Evolutionary conservation across 2,329 filamentous ascomycete genomes (phyloP).

Genomic region (Claviceps sorghi): DNA sequence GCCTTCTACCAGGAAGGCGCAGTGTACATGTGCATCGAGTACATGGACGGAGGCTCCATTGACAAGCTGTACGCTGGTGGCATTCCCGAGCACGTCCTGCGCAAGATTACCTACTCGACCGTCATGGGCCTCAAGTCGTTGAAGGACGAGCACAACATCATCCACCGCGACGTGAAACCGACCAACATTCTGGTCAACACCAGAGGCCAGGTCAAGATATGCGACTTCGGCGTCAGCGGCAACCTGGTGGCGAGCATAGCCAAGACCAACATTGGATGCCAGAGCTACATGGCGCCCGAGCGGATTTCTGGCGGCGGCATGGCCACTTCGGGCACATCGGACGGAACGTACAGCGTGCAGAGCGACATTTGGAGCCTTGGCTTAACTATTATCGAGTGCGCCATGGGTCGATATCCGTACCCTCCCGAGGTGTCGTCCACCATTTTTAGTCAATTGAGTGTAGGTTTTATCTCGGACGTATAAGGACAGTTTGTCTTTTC

Average conservation of each 20-base stretch:
- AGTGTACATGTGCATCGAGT: conserved; percentile 98
- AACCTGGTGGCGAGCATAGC: conserved; percentile 96
- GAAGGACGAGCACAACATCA: conserved; percentile 98
- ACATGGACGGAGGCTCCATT: conserved; percentile 96
- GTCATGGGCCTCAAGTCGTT: conserved; percentile 82
- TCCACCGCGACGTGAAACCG: conserved; percentile 94
- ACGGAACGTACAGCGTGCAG: conserved; percentile 91
- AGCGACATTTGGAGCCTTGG: conserved; percentile 97
- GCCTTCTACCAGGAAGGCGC: conserved; percentile 98
- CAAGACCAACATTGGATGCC: conserved; percentile 96
- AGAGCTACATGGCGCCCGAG: conserved; percentile 98
- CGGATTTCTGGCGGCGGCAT: conserved; percentile 79
- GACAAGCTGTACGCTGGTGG: conserved; percentile 90
- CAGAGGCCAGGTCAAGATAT: conserved; percentile 87
- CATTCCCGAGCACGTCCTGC: conserved; percentile 73
- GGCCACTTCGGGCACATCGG: conserved; percentile 51
- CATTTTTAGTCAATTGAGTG: conserved; percentile 92
- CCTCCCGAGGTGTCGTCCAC: conserved; percentile 95
- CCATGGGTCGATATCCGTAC: conserved; percentile 87
- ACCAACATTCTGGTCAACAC: conserved; percentile 96
- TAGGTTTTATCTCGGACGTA: too few species aligned
- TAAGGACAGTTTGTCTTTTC: too few species aligned
- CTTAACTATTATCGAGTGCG: conserved; percentile 88
- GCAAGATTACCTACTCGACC: conserved; percentile 81
- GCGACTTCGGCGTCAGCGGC: conserved; percentile 93